Evolutionary conservation across 2,329 filamentous ascomycete genomes (phyloP).

Genomic region (Penicillium sp.): DNA sequence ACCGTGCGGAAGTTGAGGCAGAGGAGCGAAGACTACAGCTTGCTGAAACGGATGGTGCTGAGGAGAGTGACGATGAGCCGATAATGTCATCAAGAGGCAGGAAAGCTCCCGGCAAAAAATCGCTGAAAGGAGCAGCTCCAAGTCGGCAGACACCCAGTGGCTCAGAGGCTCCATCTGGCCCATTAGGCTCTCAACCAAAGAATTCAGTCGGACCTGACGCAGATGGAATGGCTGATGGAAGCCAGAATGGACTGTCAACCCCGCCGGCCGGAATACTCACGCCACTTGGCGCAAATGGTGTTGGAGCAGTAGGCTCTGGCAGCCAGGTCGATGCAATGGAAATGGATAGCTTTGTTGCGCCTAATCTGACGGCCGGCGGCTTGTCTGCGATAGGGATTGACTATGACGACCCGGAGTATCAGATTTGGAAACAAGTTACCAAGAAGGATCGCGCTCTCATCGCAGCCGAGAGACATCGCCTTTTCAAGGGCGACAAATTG

Average conservation of each 20-base stretch:
- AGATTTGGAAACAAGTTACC: conserved; percentile 97
- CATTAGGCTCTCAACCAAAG: conserved; percentile 45
- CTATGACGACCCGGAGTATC: conserved; percentile 86
- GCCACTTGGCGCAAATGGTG: conserved; percentile 67
- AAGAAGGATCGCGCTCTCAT: conserved; percentile 89
- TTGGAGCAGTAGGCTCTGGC: conserved; percentile 53
- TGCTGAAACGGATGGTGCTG: conserved; percentile 74
- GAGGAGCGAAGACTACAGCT: conserved; percentile 77
- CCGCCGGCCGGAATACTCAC: conserved; percentile 75
- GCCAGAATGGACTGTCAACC: conserved; percentile 78
- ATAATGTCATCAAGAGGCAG: conserved; percentile 97
- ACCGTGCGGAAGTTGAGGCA: conserved; percentile 89
- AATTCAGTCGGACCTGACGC: conserved; percentile 63
- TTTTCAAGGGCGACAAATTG: conserved; percentile 81
- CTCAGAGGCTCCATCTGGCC: conserved; percentile 70
- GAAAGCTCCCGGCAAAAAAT: conserved; percentile 76
- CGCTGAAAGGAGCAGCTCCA: conserved; percentile 60
- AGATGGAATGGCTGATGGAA: conserved; percentile 68
- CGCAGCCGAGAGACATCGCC: conserved; percentile 76
- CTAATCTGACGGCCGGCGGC: conserved; percentile 63
- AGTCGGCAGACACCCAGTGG: conserved; percentile 71
- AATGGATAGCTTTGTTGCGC: conserved; percentile 67
- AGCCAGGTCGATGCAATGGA: conserved; percentile 86
- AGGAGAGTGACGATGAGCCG: conserved; percentile 94
- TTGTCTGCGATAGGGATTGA: conserved; percentile 70